Conservation (phyloP, 805 yeast genomes). For the Metschnikowia peoriensis region DNA sequence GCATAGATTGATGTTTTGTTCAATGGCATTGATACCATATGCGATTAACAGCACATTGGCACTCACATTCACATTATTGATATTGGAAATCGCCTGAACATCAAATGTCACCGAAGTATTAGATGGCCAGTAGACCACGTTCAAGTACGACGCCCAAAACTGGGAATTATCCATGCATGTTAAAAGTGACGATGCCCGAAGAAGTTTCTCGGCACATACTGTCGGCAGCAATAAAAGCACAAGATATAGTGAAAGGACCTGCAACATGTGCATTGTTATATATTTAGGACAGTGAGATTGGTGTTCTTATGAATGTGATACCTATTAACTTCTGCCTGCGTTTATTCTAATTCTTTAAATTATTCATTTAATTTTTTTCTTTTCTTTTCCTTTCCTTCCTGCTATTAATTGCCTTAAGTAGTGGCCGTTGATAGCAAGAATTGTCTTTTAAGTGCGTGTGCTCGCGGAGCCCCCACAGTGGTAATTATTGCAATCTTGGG, state of each 20-base stretch:
- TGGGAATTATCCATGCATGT: constrained; percentile 92
- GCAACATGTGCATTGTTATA: not conserved
- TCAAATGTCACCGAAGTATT: constrained; percentile 63
- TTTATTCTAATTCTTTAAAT: too few relatives aligned
- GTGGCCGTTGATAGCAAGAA: too few relatives aligned
- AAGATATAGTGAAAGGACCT: constrained; percentile 1
- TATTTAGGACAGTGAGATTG: too few relatives aligned
- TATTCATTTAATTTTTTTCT: too few relatives aligned
- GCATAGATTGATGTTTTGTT: constrained; percentile 63
- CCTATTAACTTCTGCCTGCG: too few relatives aligned
- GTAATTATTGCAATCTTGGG: too few relatives aligned
- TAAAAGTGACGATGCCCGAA: constrained; percentile 66
- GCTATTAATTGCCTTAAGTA: too few relatives aligned
- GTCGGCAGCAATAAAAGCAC: constrained; percentile 3
- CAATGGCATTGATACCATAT: constrained; percentile 72
- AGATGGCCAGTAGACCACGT: constrained; percentile 68
- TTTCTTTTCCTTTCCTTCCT: too few relatives aligned
- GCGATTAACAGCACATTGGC: constrained; percentile 68
- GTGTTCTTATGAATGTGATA: too few relatives aligned
- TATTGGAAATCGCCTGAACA: constrained; percentile 74
- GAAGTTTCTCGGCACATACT: constrained; percentile 22
- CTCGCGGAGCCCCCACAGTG: too few relatives aligned
- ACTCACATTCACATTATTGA: constrained; percentile 61
- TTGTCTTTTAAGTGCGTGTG: too few relatives aligned
- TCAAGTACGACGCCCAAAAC: constrained; percentile 80